These are phyloP conservation scores for Sugiyamaella paludigena DNA, from an alignment of 1,139 yeast species.

Conservation along the genomic window DNA sequence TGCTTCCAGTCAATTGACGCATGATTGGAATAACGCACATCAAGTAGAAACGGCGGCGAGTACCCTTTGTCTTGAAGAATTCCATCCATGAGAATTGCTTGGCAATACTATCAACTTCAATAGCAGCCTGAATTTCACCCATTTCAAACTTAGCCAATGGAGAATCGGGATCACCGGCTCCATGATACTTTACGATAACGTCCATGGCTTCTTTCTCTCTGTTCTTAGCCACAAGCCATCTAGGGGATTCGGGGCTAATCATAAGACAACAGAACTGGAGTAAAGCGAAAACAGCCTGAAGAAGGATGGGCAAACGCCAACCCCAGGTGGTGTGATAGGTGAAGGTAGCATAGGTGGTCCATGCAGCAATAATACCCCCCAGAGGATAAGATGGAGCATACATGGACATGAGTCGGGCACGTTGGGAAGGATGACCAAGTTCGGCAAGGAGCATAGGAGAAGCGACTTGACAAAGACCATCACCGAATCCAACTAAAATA, in stretches of 20 bases:
- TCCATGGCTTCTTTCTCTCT: conserved; percentile 46
- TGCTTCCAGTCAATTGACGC: conserved; percentile 17
- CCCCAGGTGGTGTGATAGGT: conserved; percentile 37
- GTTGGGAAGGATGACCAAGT: conserved; percentile 42
- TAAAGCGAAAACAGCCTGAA: conserved; percentile 44
- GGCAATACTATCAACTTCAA: conserved; percentile 15
- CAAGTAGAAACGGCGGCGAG: conserved; percentile 15
- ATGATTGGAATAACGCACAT: conserved; percentile 17
- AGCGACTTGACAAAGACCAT: conserved; percentile 43
- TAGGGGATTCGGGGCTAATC: conserved; percentile 67
- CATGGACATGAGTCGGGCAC: conserved; percentile 47
- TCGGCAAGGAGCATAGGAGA: conserved; percentile 46
- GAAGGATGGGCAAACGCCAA: conserved; percentile 46
- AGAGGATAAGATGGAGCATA: conserved; percentile 52
- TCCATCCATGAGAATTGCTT: conserved; percentile 17
- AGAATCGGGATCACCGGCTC: conserved; percentile 23
- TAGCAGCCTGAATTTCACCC: conserved; percentile 19
- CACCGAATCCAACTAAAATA: conserved; percentile 50
- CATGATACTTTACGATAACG: conserved; percentile 27
- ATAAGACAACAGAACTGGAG: conserved; percentile 55
- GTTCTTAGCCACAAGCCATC: conserved; percentile 54
- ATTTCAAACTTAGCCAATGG: conserved; percentile 17
- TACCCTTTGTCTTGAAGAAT: conserved; percentile 17
- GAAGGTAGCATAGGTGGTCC: conserved; percentile 30
- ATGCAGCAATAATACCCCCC: conserved; percentile 55